Evolutionary conservation across 805 yeast genomes (phyloP), one percentile per base, ranked within the genome.

Genomic region (Pichia cabralensis): DNA sequence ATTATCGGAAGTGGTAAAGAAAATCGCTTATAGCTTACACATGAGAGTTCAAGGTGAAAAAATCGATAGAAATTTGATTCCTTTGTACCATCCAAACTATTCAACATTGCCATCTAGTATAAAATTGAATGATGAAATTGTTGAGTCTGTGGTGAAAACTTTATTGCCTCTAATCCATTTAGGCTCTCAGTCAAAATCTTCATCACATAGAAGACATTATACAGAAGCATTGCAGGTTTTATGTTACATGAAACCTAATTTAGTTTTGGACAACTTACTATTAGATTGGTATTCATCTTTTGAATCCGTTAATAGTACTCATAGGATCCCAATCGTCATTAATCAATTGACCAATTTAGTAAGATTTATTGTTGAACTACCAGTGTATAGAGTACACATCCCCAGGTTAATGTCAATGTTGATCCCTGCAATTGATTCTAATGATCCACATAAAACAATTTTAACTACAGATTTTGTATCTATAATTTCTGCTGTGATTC

Each of bases 391-490:
- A 28, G 75, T 83, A 10, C 98, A 92, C 48, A 60, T 85, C 10
- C 74, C 94, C 0, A 71, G 94, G 35, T 61, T 92, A 12, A 52
- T 88, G 26, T 71, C 76, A 19, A 65, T 84, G 54, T 61, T 78
- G 2, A 53, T 86, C 7, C 82, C 86, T 0, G 95, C 92, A 21
- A 75, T 92, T 20, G 97, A 92, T 52, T 72, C 88, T 1, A 92
- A 88, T 52, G 98, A 92, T 55, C 65, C 85, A 31, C 66, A 64
- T 11, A 73, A 88, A 50, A 78, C 95, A 0, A 64, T 76, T 12
- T 68, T 74, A 33, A 70, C 94, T 0, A 58, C 88, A 26, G 71
- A 76, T 38, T 67, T 81, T 14, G 68, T 92, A 36, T 79, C 83
- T 9, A 65, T 83, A 0, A 70, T 79, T 17, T 77, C 85, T 1